Percentiles rank a stretch among this genome's conserved stretches.
These are phyloP conservation scores for Astrothelium macrocarpum DNA, from an alignment of 495 filamentous ascomycete genomes.

Conservation along the genomic window DNA sequence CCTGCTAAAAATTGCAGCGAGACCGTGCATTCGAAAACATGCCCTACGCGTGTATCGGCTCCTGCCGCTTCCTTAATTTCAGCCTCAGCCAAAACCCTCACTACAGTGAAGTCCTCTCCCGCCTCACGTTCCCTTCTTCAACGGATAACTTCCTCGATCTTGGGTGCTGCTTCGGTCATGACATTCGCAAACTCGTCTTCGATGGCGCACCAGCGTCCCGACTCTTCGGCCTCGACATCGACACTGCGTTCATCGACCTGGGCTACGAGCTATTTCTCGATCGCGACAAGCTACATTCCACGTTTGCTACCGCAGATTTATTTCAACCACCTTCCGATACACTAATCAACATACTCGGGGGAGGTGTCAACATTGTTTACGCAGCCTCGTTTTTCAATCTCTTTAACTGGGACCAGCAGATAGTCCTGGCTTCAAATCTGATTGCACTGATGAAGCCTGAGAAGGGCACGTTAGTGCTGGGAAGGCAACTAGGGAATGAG, in stretches of 20 bases:
- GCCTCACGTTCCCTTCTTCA: constrained; percentile 11
- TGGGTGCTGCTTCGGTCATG: constrained; percentile 33
- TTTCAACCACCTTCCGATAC: constrained; percentile 10
- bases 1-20: neutral
- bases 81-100: neutral
- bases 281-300: constrained; percentile 15
- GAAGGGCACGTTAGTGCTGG: constrained; percentile 10
- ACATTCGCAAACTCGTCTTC: constrained; percentile 27
- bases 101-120: constrained; percentile 9
- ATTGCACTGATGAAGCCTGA: constrained; percentile 6
- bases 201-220: constrained; percentile 25
- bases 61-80: constrained; percentile 5
- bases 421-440: constrained; percentile 8
- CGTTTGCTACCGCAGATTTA: constrained; percentile 23
- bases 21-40: constrained; percentile 16
- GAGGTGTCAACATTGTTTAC: constrained; percentile 25
- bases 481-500: constrained; percentile 11
- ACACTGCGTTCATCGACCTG: constrained; percentile 16
- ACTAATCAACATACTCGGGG: constrained; percentile 10
- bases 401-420: constrained; percentile 28
- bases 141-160: constrained; percentile 28
- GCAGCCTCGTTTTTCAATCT: constrained; percentile 29
- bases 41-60: constrained; percentile 15
- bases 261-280: constrained; percentile 34
- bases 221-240: constrained; percentile 26